A percentile compares a stretch with the other conserved stretches of the same genome.
Conservation (phyloP, 2,329 filamentous ascomycete genomes). For the Colletotrichum lindemuthianum region DNA sequence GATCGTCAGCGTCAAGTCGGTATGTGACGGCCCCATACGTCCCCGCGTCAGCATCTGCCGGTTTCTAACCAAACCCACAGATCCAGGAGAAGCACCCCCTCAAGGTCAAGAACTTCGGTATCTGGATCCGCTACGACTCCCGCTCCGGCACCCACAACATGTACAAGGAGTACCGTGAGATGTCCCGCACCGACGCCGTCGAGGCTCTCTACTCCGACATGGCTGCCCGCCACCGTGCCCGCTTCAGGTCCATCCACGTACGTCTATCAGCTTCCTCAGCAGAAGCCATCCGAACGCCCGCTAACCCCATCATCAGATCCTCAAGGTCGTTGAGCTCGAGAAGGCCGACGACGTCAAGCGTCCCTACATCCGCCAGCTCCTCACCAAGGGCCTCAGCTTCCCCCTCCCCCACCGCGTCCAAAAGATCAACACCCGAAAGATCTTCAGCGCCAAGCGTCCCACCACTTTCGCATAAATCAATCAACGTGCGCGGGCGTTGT, state of each 20-base stretch:
- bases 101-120: constrained; percentile 99
- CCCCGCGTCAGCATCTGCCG: not conserved
- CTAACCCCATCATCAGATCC: constrained; percentile 70
- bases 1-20: constrained; percentile 96
- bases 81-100: constrained; percentile 98
- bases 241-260: constrained; percentile 99
- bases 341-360: constrained; percentile 95
- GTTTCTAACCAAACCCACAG: constrained; percentile 44
- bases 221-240: constrained; percentile 97
- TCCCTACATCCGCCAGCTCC: constrained; percentile 99
- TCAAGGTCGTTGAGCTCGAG: constrained; percentile 97
- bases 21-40: constrained; percentile 60
- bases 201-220: constrained; percentile 99
- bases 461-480: constrained; percentile 93
- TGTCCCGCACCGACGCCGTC: constrained; percentile 94
- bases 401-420: constrained; percentile 95
- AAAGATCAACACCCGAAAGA: constrained; percentile 85
- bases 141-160: constrained; percentile 99
- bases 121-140: constrained; percentile 99
- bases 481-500: constrained; percentile 50
- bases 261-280: constrained; percentile 46
- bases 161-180: constrained; percentile 99
- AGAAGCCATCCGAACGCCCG: not conserved
- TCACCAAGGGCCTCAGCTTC: constrained; percentile 96
- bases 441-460: constrained; percentile 93